A percentile compares a stretch with the other conserved stretches of the same genome.
Evolutionary conservation across 1,284 basidiomycete species (phyloP).

Genomic region (Cryptococcus sp.): DNA sequence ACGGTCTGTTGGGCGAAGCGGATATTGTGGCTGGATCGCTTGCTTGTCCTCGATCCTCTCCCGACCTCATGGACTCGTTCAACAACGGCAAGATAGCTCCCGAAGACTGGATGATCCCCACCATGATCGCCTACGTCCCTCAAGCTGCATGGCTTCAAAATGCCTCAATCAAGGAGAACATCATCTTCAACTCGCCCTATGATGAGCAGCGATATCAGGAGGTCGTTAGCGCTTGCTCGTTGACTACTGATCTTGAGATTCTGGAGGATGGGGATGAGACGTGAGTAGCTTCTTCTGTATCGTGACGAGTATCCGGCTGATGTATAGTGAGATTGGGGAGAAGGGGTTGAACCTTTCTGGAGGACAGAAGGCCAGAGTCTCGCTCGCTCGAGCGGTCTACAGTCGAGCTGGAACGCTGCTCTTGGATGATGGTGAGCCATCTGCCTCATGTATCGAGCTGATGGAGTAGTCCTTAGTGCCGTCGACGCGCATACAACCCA

Average conservation of each 20-base stretch:
- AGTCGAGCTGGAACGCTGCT: slow-evolving; percentile 78
- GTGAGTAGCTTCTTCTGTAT: slow-evolving; percentile 12
- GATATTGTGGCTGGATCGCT: slow-evolving; percentile 67
- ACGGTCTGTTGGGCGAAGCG: slow-evolving; percentile 82
- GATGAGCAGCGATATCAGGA: slow-evolving; percentile 69
- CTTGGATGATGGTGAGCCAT: slow-evolving; percentile 71
- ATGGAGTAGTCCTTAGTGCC: slow-evolving; percentile 30
- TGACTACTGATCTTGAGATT: slow-evolving; percentile 77
- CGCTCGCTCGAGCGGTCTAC: slow-evolving; percentile 88
- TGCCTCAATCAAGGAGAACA: slow-evolving; percentile 90
- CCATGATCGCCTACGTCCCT: slow-evolving; percentile 80
- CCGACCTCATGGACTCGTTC: slow-evolving; percentile 65
- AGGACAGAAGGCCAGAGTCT: slow-evolving; percentile 88
- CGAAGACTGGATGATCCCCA: slow-evolving; percentile 68
- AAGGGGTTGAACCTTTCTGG: slow-evolving; percentile 74
- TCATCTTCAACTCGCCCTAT: slow-evolving; percentile 79
- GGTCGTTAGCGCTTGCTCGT: slow-evolving; percentile 69
- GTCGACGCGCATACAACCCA: slow-evolving; percentile 82
- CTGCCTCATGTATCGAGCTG: slow-evolving; percentile 11
- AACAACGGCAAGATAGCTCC: slow-evolving; percentile 34
- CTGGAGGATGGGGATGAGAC: slow-evolving; percentile 92
- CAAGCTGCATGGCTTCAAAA: slow-evolving; percentile 72
- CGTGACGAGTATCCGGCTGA: neutral
- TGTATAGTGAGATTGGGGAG: slow-evolving; percentile 47
- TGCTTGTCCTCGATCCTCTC: slow-evolving; percentile 73